These are phyloP conservation scores for Fomes fomentarius DNA, from an alignment of 1,284 basidiomycete species.

Conservation along the genomic window DNA sequence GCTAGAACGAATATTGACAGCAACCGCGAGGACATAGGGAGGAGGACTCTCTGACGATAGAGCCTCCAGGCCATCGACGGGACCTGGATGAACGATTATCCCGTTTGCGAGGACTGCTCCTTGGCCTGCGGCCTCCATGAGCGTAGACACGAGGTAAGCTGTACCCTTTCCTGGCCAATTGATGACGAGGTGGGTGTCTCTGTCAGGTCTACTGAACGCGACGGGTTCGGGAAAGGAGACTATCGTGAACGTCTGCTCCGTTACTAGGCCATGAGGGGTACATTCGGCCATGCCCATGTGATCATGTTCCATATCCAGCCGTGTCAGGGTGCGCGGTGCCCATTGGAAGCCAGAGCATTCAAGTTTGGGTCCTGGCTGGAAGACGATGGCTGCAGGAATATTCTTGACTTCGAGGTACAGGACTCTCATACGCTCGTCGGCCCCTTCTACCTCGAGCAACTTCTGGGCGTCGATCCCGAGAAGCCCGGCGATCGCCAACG, in stretches of 20 bases:
- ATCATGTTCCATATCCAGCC: neutral
- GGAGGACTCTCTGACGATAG: too few relatives aligned
- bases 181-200: neutral
- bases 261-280: neutral
- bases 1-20: too few relatives aligned
- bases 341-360: neutral
- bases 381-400: neutral
- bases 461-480: constrained; percentile 3
- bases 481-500: constrained; percentile 11
- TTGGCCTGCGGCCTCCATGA: neutral
- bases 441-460: constrained; percentile 1
- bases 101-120: too few relatives aligned
- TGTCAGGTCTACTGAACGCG: neutral
- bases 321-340: neutral
- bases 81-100: too few relatives aligned
- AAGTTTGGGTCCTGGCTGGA: neutral
- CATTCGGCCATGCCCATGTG: neutral
- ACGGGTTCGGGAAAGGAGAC: neutral
- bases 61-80: too few relatives aligned
- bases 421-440: neutral
- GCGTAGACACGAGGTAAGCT: too few relatives aligned
- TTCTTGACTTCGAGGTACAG: neutral
- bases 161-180: neutral
- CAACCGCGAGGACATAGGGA: too few relatives aligned
- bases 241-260: neutral